Percentiles rank a stretch among this genome's conserved stretches.
These are phyloP conservation scores for Rhynchosporium graminicola DNA, from an alignment of 2,329 filamentous ascomycete genomes.

Conservation along the genomic window DNA sequence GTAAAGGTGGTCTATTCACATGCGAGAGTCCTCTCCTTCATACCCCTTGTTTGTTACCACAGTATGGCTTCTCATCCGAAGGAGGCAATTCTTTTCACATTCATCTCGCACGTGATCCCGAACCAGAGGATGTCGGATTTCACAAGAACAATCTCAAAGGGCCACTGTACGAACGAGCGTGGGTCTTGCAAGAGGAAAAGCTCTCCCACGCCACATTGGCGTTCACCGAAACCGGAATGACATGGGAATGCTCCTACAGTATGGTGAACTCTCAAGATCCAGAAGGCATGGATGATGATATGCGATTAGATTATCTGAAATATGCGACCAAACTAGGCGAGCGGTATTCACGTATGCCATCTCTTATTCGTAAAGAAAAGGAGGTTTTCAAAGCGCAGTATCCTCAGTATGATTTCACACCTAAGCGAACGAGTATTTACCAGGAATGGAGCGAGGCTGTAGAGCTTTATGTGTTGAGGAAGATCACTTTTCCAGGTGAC, in stretches of 20 bases:
- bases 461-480: background rate
- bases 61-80: background rate
- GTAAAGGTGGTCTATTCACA: background rate
- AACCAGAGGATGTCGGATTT: background rate
- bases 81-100: conserved; percentile 1
- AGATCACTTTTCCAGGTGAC: background rate
- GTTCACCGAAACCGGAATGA: conserved; percentile 4
- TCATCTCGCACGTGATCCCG: background rate
- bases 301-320: background rate
- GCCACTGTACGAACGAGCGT: background rate
- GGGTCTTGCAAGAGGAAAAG: conserved; percentile 6
- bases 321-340: conserved; percentile 2
- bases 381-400: background rate
- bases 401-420: background rate
- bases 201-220: background rate
- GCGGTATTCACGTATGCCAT: background rate
- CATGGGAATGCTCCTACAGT: conserved; percentile 4
- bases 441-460: conserved; percentile 3
- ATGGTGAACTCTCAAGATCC: conserved; percentile 3
- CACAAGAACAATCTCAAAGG: conserved; percentile 5
- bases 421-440: conserved; percentile 1
- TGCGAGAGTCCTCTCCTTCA: background rate
- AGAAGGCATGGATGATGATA: background rate
- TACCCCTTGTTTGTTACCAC: background rate
- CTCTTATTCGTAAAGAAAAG: background rate